These are phyloP conservation scores for Hyaloscypha hepaticicola DNA, from an alignment of 495 filamentous ascomycete species.

Conservation along the genomic window DNA sequence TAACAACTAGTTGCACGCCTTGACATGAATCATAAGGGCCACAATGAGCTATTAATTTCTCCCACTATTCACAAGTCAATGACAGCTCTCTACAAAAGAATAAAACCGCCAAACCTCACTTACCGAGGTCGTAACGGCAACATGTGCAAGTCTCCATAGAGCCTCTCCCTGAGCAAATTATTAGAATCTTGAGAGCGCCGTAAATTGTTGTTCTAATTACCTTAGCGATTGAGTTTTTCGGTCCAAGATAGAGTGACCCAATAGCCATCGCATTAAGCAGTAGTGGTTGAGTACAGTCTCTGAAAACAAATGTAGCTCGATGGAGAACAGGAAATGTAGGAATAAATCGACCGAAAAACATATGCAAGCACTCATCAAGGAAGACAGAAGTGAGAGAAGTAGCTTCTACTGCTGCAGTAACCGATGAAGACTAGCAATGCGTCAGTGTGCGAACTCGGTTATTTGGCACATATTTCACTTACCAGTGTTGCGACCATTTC, in stretches of 20 bases:
- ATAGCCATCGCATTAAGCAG: slow-evolving; percentile 51
- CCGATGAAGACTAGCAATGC: slow-evolving; percentile 38
- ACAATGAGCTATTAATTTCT: slow-evolving; percentile 46
- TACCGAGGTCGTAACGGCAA: slow-evolving; percentile 48
- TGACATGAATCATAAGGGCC: slow-evolving; percentile 47
- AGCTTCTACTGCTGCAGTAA: slow-evolving; percentile 48
- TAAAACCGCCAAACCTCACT: not conserved
- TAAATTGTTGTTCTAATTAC: too few relatives aligned
- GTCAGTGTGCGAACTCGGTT: not conserved
- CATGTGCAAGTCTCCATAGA: slow-evolving; percentile 48
- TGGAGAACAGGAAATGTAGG: slow-evolving; percentile 51
- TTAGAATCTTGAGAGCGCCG: not conserved
- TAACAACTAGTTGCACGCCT: slow-evolving; percentile 49
- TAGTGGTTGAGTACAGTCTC: slow-evolving; percentile 48
- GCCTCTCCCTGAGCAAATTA: slow-evolving; percentile 40
- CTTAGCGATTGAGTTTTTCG: slow-evolving; percentile 45
- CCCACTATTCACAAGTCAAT: slow-evolving; percentile 35
- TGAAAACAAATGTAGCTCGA: slow-evolving; percentile 48
- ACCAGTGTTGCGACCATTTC: slow-evolving; percentile 50
- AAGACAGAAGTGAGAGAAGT: slow-evolving; percentile 50
- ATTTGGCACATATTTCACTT: slow-evolving; percentile 27
- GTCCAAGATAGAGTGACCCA: slow-evolving; percentile 49
- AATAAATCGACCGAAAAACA: slow-evolving; percentile 52
- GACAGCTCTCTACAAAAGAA: not conserved
- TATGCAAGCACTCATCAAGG: slow-evolving; percentile 49